These are phyloP conservation scores for Gracilariopsis chorda DNA, from an alignment of 23 red algal species.

Conservation along the genomic window DNA sequence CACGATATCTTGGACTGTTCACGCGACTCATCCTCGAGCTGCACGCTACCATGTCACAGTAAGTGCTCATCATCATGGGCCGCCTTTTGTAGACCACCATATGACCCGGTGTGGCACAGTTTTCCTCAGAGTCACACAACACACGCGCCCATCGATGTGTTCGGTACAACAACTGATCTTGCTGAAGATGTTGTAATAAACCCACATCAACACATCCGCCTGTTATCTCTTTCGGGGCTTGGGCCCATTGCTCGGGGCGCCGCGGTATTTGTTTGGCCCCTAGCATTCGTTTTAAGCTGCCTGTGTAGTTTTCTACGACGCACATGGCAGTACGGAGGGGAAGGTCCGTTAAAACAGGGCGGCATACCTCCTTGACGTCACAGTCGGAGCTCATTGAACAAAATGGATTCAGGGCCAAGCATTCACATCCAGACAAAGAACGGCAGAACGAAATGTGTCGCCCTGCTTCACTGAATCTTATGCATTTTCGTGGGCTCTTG, in stretches of 20 bases:
- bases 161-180: not conserved
- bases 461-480: not conserved
- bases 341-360: not conserved
- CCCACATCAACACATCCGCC: not conserved
- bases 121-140: slow-evolving; percentile 4
- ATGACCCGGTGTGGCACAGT: slow-evolving; percentile 49
- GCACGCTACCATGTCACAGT: slow-evolving; percentile 26
- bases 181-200: not conserved
- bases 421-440: not conserved
- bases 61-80: slow-evolving; percentile 53
- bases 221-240: not conserved
- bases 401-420: not conserved
- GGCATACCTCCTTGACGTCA: not conserved
- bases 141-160: slow-evolving; percentile 7
- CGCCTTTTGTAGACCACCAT: not conserved
- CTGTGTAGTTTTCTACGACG: not conserved
- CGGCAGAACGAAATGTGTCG: not conserved
- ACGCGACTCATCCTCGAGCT: not conserved
- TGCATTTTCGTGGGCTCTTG: not conserved
- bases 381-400: not conserved
- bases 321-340: not conserved
- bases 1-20: slow-evolving; percentile 22
- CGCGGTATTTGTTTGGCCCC: not conserved
- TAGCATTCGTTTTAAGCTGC: not conserved
- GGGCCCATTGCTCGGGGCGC: not conserved